Percentiles rank a stretch among this genome's conserved stretches.
Conservation (phyloP, 495 filamentous ascomycete genomes). For the Pyronema domesticum region DNA sequence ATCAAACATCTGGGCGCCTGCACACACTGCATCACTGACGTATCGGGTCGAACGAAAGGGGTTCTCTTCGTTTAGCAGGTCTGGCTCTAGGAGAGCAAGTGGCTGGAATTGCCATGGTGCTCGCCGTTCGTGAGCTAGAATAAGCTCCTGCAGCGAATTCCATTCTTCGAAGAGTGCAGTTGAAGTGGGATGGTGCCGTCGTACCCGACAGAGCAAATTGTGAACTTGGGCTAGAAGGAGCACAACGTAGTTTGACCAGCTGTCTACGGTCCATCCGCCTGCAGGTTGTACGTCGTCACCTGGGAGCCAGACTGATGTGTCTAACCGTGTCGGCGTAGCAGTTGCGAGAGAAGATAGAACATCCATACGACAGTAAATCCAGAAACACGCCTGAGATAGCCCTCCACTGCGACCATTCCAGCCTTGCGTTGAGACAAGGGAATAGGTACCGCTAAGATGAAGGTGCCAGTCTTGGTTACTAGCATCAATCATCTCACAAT, state of each 20-base stretch:
- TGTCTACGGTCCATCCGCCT: not conserved
- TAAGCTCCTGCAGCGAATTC: not conserved
- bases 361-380: conserved; percentile 4
- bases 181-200: not conserved
- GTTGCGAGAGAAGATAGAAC: conserved; percentile 1
- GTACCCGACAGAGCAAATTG: conserved; percentile 1
- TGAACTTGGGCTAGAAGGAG: not conserved
- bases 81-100: not conserved
- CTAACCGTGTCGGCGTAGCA: not conserved
- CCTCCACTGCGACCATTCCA: not conserved
- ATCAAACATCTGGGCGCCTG: conserved; percentile 1
- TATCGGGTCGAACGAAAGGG: not conserved
- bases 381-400: not conserved
- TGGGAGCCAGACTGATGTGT: not conserved
- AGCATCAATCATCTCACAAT: conserved; percentile 32
- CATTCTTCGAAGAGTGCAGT: not conserved
- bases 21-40: conserved; percentile 10
- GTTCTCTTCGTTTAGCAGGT: not conserved
- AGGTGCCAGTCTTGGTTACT: conserved; percentile 12
- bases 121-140: not conserved
- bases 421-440: not conserved
- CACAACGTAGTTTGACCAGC: conserved; percentile 1
- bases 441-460: conserved; percentile 10
- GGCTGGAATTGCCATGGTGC: not conserved
- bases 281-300: not conserved